These are phyloP conservation scores for Hemileccinum rubropunctum DNA, from an alignment of 768 basidiomycete genomes.

Conservation along the genomic window DNA sequence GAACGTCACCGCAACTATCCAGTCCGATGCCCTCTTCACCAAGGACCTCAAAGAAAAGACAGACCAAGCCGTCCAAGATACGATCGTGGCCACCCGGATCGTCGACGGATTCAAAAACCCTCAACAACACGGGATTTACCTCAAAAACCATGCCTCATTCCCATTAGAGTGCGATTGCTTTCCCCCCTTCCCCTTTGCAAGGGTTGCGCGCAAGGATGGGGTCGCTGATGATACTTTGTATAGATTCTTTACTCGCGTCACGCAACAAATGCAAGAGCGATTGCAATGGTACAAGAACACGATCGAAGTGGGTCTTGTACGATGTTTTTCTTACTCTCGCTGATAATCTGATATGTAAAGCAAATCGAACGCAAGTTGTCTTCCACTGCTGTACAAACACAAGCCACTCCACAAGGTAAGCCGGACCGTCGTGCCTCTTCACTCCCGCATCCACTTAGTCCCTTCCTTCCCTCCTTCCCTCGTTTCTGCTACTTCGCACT, in stretches of 20 bases:
- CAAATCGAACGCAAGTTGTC: slow-evolving; percentile 79
- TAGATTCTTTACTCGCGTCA: slow-evolving; percentile 73
- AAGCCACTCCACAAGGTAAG: slow-evolving; percentile 73
- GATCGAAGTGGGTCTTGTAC: slow-evolving; percentile 55
- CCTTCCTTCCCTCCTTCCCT: no score
- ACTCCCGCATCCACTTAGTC: background rate
- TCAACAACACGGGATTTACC: slow-evolving; percentile 63
- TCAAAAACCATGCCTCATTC: slow-evolving; percentile 79
- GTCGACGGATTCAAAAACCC: slow-evolving; percentile 78
- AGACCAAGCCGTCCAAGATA: slow-evolving; percentile 78
- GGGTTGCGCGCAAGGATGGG: background rate
- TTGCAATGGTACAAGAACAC: slow-evolving; percentile 78
- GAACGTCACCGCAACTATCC: slow-evolving; percentile 57
- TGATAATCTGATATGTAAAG: slow-evolving; percentile 7
- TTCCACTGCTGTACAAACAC: slow-evolving; percentile 59
- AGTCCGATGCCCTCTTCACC: slow-evolving; percentile 62
- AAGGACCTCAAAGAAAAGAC: slow-evolving; percentile 72
- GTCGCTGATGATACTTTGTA: background rate
- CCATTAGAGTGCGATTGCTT: slow-evolving; percentile 64
- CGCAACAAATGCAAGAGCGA: slow-evolving; percentile 68
- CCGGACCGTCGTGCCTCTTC: background rate
- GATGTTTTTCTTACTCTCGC: background rate
- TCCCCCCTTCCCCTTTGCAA: no score
- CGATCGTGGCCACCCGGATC: slow-evolving; percentile 71
- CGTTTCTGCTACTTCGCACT: background rate